Conservation (phyloP, 2,329 filamentous ascomycete species). For the Aspergillus niger region DNA sequence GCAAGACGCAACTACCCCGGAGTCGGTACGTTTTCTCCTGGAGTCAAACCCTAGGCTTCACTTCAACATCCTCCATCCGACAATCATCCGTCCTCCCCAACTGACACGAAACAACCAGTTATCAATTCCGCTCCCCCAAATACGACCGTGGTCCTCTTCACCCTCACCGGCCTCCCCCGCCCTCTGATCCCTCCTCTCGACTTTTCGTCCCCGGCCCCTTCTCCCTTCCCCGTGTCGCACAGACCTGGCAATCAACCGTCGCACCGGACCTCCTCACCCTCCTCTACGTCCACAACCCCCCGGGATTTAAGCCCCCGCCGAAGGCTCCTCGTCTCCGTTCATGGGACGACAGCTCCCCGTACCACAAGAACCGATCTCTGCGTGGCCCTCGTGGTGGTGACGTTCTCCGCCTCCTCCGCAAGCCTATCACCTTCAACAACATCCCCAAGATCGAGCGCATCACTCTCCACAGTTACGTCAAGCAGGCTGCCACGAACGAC, state of each 20-base stretch:
- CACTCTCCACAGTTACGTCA: conserved; percentile 75
- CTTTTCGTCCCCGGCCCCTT: conserved; percentile 91
- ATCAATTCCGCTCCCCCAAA: conserved; percentile 91
- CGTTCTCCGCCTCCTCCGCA: conserved; percentile 51
- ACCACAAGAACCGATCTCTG: conserved; percentile 86
- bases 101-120: conserved; percentile 58
- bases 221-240: conserved; percentile 79
- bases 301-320: conserved; percentile 65
- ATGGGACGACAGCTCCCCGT: conserved; percentile 91
- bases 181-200: conserved; percentile 83
- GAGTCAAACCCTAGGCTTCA: not conserved
- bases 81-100: not conserved
- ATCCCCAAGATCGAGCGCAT: conserved; percentile 80
- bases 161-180: conserved; percentile 84
- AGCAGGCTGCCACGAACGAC: conserved; percentile 67
- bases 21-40: conserved; percentile 52
- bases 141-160: conserved; percentile 93
- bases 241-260: conserved; percentile 86
- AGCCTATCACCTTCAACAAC: conserved; percentile 74
- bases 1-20: conserved; percentile 49
- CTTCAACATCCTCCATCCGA: conserved; percentile 7
- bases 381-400: conserved; percentile 81
- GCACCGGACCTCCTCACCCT: conserved; percentile 86
- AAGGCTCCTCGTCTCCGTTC: conserved; percentile 69
- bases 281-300: conserved; percentile 81